Percentiles rank a stretch among this genome's conserved stretches.
Evolutionary conservation across 192 early-diverging fungal species (phyloP).

Genomic region (Linnemannia elongata): DNA sequence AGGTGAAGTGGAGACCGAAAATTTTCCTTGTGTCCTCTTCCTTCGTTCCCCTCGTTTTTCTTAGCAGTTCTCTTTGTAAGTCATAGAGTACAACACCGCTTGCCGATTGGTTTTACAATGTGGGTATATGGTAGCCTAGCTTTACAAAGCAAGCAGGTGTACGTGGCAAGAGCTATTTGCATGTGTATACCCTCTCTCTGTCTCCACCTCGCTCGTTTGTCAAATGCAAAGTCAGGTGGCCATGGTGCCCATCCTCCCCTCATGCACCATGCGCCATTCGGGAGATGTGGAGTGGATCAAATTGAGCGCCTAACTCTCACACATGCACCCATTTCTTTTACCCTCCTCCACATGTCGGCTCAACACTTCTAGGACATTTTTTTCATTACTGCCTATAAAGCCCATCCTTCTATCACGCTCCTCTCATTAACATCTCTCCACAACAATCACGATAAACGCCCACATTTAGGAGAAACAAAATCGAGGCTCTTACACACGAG

Average conservation of each 20-base stretch:
- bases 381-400: too few relatives aligned
- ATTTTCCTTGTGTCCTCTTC: not conserved
- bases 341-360: too few relatives aligned
- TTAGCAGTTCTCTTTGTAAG: not conserved
- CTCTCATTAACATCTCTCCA: too few relatives aligned
- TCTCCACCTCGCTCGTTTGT: not conserved
- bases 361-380: too few relatives aligned
- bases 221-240: not conserved
- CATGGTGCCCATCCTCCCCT: not conserved
- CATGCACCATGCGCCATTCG: not conserved
- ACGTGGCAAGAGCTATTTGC: not conserved
- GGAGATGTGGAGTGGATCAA: not conserved
- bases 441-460: too few relatives aligned
- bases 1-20: not conserved
- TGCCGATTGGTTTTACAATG: not conserved
- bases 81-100: not conserved
- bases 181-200: not conserved
- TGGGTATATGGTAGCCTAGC: not conserved
- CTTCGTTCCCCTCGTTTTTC: not conserved
- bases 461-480: too few relatives aligned
- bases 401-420: too few relatives aligned
- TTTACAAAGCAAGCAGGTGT: not conserved
- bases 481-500: too few relatives aligned
- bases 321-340: too few relatives aligned
- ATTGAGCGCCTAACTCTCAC: too few relatives aligned